Evolutionary conservation across 345 rosid species (phyloP).

Genomic region (Syzygium jambos): DNA sequence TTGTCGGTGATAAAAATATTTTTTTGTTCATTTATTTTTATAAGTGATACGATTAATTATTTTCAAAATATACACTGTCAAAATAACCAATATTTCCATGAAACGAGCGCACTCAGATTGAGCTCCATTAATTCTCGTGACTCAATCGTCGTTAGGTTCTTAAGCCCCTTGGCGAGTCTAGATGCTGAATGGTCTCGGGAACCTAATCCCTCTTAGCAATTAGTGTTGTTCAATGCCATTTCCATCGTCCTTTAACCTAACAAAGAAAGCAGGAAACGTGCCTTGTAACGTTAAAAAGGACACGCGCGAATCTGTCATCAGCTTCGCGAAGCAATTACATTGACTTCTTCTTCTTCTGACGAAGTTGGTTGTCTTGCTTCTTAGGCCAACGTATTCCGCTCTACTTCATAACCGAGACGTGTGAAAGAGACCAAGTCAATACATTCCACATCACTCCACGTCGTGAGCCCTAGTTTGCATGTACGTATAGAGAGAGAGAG

Average conservation of each 20-base stretch:
- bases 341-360: not conserved
- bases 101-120: not conserved
- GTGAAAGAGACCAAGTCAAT: not conserved
- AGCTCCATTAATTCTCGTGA: not conserved
- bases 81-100: rapidly evolving
- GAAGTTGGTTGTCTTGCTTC: not conserved
- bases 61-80: rapidly evolving
- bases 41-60: rapidly evolving
- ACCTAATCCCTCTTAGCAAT: not conserved
- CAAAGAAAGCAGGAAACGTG: not conserved
- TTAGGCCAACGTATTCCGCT: not conserved
- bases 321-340: not conserved
- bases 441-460: not conserved
- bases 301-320: not conserved
- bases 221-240: not conserved
- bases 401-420: not conserved
- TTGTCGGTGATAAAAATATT: not conserved
- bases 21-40: not conserved
- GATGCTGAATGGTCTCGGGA: not conserved
- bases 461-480: not conserved
- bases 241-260: not conserved
- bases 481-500: not conserved
- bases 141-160: not conserved
- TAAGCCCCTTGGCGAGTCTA: not conserved
- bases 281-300: not conserved